Evolutionary conservation across 2,329 filamentous ascomycete genomes (phyloP), one percentile per base, ranked within the genome.

Genomic region (Cercospora citrullina): DNA sequence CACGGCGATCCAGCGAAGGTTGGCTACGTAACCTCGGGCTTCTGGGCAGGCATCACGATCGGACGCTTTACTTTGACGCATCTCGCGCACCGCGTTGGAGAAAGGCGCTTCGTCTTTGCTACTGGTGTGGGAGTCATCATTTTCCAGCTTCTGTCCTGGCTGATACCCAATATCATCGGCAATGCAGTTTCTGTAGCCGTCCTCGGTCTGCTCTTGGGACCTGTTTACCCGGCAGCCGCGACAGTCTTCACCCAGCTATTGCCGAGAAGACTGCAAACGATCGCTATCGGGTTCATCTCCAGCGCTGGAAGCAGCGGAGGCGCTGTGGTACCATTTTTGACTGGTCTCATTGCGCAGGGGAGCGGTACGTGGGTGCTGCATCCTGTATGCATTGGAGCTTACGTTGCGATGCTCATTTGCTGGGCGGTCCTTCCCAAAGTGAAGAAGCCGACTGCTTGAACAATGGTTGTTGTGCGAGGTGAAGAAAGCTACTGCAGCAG

Each of bases 91-190:
- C 84, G 83, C 39, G 78, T 94, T 14, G 92, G 92, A 61, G 91
- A 94, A 81, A 90, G 88, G 76, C 77, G 78, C 5, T 91, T 90
- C 70, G 90, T 94, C 1, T 87, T 90, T 72, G 79, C 81, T 2
- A 84, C 92, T 42, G 85, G 87, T 0, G 73, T 83, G 5, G 89
- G 89, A 3, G 87, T 90, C 0, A 82, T 88, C 3, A 80, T 85
- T 0, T 91, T 94, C 71, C 87, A 95, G 79, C 78, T 93, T n/a
- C 82, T 95, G 28, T 89, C 92, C 9, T 95, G 92, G 92, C 57
- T 78, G 33, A 69, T 71, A 5, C 69, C 68, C 12, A 78, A 77
- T 59, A 72, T 79, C 42, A 81, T 83, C 65, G 82, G 81, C 30
- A 80, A 84, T 58, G 81, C 83, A n/a, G 81, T 85, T 30, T 83